Evolutionary conservation across 2,329 filamentous ascomycete genomes (phyloP), one percentile per base, ranked within the genome.

Genomic region (Colletotrichum nymphaeae): DNA sequence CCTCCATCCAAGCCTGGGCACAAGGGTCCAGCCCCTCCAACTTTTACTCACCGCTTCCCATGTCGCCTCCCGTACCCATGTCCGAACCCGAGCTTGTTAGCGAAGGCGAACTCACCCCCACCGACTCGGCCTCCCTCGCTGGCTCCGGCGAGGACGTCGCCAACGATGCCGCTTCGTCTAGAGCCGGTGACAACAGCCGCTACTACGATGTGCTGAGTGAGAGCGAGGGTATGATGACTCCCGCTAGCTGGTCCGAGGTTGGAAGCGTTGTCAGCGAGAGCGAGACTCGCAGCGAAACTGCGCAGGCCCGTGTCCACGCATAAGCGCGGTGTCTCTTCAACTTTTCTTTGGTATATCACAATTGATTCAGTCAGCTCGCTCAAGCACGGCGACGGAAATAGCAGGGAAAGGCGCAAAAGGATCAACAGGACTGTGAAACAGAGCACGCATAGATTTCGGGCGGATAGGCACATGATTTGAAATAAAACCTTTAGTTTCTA

Each of bases 1-100:
- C 88, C 58, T 90, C 89, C 1, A 92, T 92, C 76, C 89, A 92
- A 78, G 91, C 90, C 0, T 92, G 91, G 90, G 90, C 90, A 1
- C 86, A 90, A 76, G 83, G 86, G 71, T 88, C 87, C 5, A 83
- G 83, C 77, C 81, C 83, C 11, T 85, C 86, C 77, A 72, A 74
- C 68, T 91, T 92, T 77, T 92, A 91, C 83, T 91, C 90, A 6
- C 89, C 90, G 5, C 85, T 91, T 26, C 89, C 89, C 14, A 84
- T 84, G 26, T 87, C 88, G 1, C 88, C 87, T 2, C 82, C 83
- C 5, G 84, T 84, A 8, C 84, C 88, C 14, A 77, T 86, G 26
- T 90, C 88, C 5, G 89, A 89, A 80, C 84, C 84, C 22, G 88
- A 89, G 72, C 74, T 88, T 9, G 77, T 89, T 73, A 89, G 86